Evolutionary conservation across 495 filamentous ascomycete genomes (phyloP), one percentile per base, ranked within the genome.

Genomic region (Annulohypoxylon bovei): DNA sequence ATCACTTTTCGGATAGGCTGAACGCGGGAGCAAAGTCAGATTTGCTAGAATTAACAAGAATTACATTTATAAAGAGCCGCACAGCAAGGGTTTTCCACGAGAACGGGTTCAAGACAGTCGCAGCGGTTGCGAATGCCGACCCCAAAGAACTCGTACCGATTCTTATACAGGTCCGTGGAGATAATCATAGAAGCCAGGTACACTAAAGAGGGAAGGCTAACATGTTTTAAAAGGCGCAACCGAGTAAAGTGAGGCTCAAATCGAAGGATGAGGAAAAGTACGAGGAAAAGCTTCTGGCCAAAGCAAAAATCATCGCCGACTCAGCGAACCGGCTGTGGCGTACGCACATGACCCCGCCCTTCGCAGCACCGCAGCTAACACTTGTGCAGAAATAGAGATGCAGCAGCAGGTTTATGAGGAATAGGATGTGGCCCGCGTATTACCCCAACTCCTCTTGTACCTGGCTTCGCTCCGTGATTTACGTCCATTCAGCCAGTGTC

Each of bases 71-170:
- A 44, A 94, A 95, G 76, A 92, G 90, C 65, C 88, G 88, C 62
- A 94, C 91, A 0, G 92, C 92, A 55, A 81, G 91, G 4, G 78
- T 93, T 3, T 90, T 95, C 59, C 88, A 91, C 79, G 92, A 94
- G 37, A 93, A 91, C 78, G 92, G 92, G 0, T 88, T 91, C 71
- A 88, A 85, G 67, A 90, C 86, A 20, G 78, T 94, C 50, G 86
- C 87, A 37, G 83, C 86, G 0, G 80, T 95, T 32, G 91, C 92
- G 1, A 89, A 88, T 59, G 89, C 90, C 0, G 84, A 90, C 46
- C 84, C 88, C 0, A 86, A 87, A 54, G 91, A 91, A 62, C 75
- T 94, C 49, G 80, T 92, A 2, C 88, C 90, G n/a, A 77, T 93
- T 16, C 77, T 95, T 60, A 84, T 90, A 78, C 88, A 91, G 83